Percentiles rank a stretch among this genome's conserved stretches.
These are phyloP conservation scores for Tarenaya hassleriana DNA, from an alignment of 345 rosid species.

Conservation along the genomic window DNA sequence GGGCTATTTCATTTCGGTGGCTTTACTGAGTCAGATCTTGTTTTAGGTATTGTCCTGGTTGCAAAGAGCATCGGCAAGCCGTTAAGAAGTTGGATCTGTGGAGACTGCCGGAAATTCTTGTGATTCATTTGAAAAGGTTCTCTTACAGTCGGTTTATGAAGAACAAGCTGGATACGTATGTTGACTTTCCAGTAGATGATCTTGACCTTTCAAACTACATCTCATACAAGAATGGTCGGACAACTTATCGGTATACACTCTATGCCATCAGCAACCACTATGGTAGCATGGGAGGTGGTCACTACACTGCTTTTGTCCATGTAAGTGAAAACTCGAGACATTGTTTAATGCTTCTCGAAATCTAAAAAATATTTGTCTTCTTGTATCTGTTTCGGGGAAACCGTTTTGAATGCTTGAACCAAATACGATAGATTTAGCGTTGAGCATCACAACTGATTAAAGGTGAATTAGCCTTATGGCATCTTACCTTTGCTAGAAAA, in stretches of 20 bases:
- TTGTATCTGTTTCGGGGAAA: slow-evolving; percentile 2
- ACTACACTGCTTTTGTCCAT: slow-evolving; percentile 77
- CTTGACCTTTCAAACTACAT: slow-evolving; percentile 60
- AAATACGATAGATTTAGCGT: no score
- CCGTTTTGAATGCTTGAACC: neutral
- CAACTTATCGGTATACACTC: slow-evolving; percentile 49
- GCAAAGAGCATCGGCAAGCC: slow-evolving; percentile 89
- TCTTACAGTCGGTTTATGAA: slow-evolving; percentile 79
- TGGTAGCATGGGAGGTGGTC: slow-evolving; percentile 83
- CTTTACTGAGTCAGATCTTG: slow-evolving; percentile 19
- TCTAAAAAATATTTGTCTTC: no score
- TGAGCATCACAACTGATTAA: no score
- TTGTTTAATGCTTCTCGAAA: no score
- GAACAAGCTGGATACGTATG: slow-evolving; percentile 88
- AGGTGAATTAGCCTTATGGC: no score
- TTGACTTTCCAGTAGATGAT: slow-evolving; percentile 69
- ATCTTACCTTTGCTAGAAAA: no score
- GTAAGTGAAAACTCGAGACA: slow-evolving; percentile 34
- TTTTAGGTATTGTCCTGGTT: slow-evolving; percentile 85
- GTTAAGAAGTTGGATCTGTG: slow-evolving; percentile 92
- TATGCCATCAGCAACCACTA: slow-evolving; percentile 78
- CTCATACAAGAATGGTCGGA: slow-evolving; percentile 27
- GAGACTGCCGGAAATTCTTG: slow-evolving; percentile 93
- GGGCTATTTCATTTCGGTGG: slow-evolving; percentile 8
- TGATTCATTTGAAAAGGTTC: slow-evolving; percentile 91